Base-by-base conservation (phyloP, 2,329 filamentous ascomycete genomes). In the Dactylonectria estremocensis region DNA sequence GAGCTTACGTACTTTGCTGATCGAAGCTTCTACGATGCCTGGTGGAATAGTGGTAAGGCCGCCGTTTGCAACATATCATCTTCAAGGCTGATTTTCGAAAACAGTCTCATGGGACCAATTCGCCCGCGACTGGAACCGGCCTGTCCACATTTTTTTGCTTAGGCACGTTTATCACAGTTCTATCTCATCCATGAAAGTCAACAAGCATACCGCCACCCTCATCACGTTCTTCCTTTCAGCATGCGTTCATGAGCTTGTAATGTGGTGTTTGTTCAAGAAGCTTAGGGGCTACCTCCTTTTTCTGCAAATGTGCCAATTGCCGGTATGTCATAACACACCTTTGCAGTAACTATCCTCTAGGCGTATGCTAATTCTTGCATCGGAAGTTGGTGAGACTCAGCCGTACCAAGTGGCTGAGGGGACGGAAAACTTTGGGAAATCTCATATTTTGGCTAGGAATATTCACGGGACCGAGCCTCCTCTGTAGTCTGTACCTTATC, bases 241-340 rank as follows among this genome's bases (percentile, higher is more conserved):
- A 0, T 86, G 91, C 69, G 86, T 93, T 20, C 92, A 95, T 75
- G 93, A 95, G 79, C 82, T 95, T 52, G 87, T 94, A 75, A 95
- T 95, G 93, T 92, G 91, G 84, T 93, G 92, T 72, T 84, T 95
- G 37, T 95, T 95, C 79, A 92, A 91, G 79, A 94, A 94, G 80
- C 84, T 95, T 10, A 84, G 92, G 45, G 92, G 92, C 0, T 95
- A 95, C 74, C 80, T 95, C 52, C 87, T 95, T 22, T 81, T 89
- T n/a, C 80, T 93, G 74, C 93, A 95, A 78, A 90, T 95, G 88
- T 86, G 86, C 69, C 93, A 95, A 80, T 79, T 95, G 50, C 93
- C 93, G 37, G 85, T 86, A 74, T 50, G 83, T 79, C 16, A 6
- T 5, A 35, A 24, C 48, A 16, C 16, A 56, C 16, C n/a, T 20